Conservation (phyloP, 2,329 filamentous ascomycete species). For the Colletotrichum karsti region DNA sequence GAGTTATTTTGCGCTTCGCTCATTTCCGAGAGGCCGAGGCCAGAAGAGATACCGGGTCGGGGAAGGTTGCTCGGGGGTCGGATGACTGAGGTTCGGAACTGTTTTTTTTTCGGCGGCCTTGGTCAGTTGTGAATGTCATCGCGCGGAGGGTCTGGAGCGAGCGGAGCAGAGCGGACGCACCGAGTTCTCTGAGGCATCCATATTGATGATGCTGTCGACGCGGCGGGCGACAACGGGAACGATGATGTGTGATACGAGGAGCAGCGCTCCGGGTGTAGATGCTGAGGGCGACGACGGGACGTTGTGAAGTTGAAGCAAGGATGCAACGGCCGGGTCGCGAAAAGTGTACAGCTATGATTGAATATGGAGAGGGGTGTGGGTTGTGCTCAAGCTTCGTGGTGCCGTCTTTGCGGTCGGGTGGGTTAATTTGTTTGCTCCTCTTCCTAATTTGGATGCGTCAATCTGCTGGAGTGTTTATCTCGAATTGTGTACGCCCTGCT, state of each 20-base stretch:
- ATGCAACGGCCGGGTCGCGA: slow-evolving; percentile 5
- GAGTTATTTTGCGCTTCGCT: slow-evolving; percentile 69
- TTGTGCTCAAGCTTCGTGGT: slow-evolving; percentile 11
- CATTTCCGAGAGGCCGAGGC: slow-evolving; percentile 59
- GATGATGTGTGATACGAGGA: slow-evolving; percentile 42
- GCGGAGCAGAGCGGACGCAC: slow-evolving; percentile 34
- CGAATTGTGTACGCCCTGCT: slow-evolving; percentile 6
- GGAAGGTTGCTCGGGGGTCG: slow-evolving; percentile 31
- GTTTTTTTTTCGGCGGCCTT: background rate
- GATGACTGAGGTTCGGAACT: slow-evolving; percentile 34
- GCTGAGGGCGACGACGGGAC: slow-evolving; percentile 35
- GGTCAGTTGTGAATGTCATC: background rate
- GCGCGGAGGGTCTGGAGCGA: background rate
- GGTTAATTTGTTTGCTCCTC: slow-evolving; percentile 24
- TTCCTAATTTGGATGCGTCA: slow-evolving; percentile 25
- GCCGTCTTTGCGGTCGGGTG: background rate
- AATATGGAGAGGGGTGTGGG: slow-evolving; percentile 29
- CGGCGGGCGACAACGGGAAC: slow-evolving; percentile 23
- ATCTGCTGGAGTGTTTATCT: slow-evolving; percentile 15
- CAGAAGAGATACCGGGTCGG: slow-evolving; percentile 33
- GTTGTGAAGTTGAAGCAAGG: slow-evolving; percentile 32
- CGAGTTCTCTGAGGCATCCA: slow-evolving; percentile 45
- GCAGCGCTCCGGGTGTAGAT: slow-evolving; percentile 44
- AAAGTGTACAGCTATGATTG: slow-evolving; percentile 19
- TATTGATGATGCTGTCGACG: slow-evolving; percentile 39